Percentiles rank a stretch among this genome's conserved stretches.
phyloP scores from a whole-genome alignment of 306 rosid genomes.

The Datisca glomerata region DNA sequence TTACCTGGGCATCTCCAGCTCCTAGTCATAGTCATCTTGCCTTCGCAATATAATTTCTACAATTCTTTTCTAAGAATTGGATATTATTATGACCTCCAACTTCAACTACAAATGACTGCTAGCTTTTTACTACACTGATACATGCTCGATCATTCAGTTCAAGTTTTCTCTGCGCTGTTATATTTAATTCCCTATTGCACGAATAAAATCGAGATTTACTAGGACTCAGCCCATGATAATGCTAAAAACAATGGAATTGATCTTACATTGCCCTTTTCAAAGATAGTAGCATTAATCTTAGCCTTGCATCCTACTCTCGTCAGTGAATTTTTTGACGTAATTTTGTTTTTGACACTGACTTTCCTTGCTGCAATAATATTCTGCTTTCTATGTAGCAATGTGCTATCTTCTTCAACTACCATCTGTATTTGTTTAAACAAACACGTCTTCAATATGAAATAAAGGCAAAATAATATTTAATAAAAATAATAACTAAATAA shows the following conservation, averaged over 20 bases:
- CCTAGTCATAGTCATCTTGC: too few species aligned
- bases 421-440: too few species aligned
- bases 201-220: background rate
- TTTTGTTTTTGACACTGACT: background rate
- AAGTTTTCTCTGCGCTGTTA: background rate
- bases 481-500: too few species aligned
- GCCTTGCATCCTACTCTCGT: background rate
- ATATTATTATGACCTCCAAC: too few species aligned
- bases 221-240: constrained; percentile 1
- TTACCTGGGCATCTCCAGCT: too few species aligned
- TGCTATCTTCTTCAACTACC: too few species aligned
- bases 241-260: background rate
- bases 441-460: too few species aligned
- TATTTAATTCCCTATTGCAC: background rate
- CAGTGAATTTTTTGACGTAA: background rate
- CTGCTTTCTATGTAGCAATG: too few species aligned
- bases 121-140: background rate
- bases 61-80: too few species aligned
- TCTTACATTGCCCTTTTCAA: background rate
- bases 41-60: too few species aligned
- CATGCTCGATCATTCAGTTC: constrained; percentile 1
- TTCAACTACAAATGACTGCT: background rate
- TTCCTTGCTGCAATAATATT: too few species aligned
- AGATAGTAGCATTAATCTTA: background rate
- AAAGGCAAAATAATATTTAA: too few species aligned